Conservation (phyloP, 2,329 filamentous ascomycete genomes). For the Paracamarosporium sp. region DNA sequence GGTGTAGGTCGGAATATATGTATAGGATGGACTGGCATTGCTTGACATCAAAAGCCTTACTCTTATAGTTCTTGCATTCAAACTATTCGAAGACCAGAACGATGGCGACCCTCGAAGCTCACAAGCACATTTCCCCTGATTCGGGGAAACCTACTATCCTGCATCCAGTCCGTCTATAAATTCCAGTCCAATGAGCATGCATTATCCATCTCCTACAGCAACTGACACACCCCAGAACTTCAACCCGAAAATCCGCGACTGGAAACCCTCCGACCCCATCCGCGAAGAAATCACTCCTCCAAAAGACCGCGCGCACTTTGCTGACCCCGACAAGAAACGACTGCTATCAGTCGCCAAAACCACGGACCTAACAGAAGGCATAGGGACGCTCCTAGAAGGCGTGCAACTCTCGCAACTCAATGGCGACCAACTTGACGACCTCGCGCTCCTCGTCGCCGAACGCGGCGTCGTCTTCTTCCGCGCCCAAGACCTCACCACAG, state of each 20-base stretch:
- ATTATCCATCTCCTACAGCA: not conserved
- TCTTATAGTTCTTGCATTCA: no score
- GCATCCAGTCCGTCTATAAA: constrained; percentile 48
- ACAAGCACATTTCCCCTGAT: constrained; percentile 57
- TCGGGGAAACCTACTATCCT: constrained; percentile 55
- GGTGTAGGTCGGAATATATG: not conserved
- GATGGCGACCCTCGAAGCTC: constrained; percentile 46
- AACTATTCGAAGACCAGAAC: not conserved
- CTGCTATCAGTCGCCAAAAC: constrained; percentile 20
- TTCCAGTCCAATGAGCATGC: no score
- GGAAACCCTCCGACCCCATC: constrained; percentile 36
- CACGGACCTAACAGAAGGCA: constrained; percentile 7
- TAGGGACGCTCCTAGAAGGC: constrained; percentile 27
- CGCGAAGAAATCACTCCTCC: constrained; percentile 3
- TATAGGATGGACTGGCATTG: no score
- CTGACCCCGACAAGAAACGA: constrained; percentile 49
- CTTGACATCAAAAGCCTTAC: no score
- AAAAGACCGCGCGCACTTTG: constrained; percentile 48
- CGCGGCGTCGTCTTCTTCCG: constrained; percentile 55
- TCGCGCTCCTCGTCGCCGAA: constrained; percentile 44
- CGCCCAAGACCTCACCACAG: constrained; percentile 46
- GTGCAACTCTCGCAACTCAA: constrained; percentile 53
- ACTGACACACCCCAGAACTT: constrained; percentile 36
- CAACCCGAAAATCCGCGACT: constrained; percentile 62
- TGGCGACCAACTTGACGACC: constrained; percentile 53